Conservation (phyloP, 768 basidiomycete genomes). For the Tricholoma saponaceum region DNA sequence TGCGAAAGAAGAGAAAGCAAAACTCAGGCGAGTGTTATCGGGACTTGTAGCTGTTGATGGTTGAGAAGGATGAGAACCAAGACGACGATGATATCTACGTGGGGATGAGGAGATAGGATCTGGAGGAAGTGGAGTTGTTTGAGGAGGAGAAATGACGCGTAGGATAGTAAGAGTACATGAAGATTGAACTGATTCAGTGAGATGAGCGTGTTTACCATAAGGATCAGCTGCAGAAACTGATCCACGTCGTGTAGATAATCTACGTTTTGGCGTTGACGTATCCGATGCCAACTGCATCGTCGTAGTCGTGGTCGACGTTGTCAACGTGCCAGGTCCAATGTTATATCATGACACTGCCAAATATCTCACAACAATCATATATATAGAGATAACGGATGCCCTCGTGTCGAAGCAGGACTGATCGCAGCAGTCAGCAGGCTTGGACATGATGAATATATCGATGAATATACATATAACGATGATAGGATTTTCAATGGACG, state of each 20-base stretch:
- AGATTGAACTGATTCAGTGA: conserved; percentile 54
- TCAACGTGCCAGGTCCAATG: too few relatives aligned
- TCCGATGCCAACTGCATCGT: background rate
- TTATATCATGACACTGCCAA: background rate
- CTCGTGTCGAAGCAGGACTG: background rate
- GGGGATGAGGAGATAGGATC: background rate
- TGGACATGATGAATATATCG: too few relatives aligned
- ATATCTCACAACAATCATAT: background rate
- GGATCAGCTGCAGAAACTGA: conserved; percentile 70
- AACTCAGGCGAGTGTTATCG: conserved; percentile 38
- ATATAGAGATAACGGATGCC: too few relatives aligned
- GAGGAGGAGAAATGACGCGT: conserved; percentile 41
- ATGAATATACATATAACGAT: too few relatives aligned
- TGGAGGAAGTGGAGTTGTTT: conserved; percentile 21
- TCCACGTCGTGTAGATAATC: conserved; percentile 56
- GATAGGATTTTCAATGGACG: too few relatives aligned
- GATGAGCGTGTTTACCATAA: conserved; percentile 47
- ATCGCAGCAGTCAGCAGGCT: background rate
- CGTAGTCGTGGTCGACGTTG: background rate
- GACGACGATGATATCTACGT: too few relatives aligned
- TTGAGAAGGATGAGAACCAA: too few relatives aligned
- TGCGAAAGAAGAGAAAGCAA: conserved; percentile 72
- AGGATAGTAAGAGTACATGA: conserved; percentile 74
- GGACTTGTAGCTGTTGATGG: too few relatives aligned
- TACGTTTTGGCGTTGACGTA: background rate